Conservation (phyloP, 1,139 yeast genomes). For the Yamadazyma mexicana region DNA sequence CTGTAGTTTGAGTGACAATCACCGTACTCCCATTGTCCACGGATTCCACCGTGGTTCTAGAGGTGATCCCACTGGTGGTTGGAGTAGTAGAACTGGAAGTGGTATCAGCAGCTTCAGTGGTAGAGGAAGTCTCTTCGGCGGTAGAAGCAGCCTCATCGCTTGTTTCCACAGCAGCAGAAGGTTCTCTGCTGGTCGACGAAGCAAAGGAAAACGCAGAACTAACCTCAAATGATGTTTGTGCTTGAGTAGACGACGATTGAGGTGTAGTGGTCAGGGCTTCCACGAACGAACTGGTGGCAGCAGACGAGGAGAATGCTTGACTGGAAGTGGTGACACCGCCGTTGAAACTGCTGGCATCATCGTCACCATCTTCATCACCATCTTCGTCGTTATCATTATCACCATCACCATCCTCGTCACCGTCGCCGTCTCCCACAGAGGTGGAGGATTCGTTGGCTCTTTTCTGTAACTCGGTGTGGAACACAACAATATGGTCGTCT, state of each 20-base stretch:
- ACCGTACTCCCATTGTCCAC: conserved; percentile 39
- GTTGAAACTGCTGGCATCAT: too few species aligned
- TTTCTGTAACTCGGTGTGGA: conserved; percentile 1
- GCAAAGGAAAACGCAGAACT: not conserved
- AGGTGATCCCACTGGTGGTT: conserved; percentile 9
- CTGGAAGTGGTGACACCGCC: conserved; percentile 3
- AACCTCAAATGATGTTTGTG: not conserved
- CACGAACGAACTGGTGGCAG: conserved; percentile 1
- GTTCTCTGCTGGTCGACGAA: conserved; percentile 2
- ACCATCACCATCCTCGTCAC: conserved; percentile 1
- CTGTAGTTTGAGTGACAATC: conserved; percentile 39
- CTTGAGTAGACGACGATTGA: not conserved
- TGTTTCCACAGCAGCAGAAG: conserved; percentile 4
- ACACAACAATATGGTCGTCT: not conserved
- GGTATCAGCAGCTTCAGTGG: not conserved
- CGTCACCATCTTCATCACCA: too few species aligned
- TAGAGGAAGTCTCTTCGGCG: not conserved
- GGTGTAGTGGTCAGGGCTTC: not conserved
- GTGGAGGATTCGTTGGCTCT: not conserved
- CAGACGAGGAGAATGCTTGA: not conserved
- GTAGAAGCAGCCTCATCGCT: conserved; percentile 1
- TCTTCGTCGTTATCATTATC: conserved; percentile 7
- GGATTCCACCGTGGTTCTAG: conserved; percentile 31
- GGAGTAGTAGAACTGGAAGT: not conserved
- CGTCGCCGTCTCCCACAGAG: not conserved